phyloP scores from a whole-genome alignment of 1,284 basidiomycete species.

The Ustilago esculenta region DNA sequence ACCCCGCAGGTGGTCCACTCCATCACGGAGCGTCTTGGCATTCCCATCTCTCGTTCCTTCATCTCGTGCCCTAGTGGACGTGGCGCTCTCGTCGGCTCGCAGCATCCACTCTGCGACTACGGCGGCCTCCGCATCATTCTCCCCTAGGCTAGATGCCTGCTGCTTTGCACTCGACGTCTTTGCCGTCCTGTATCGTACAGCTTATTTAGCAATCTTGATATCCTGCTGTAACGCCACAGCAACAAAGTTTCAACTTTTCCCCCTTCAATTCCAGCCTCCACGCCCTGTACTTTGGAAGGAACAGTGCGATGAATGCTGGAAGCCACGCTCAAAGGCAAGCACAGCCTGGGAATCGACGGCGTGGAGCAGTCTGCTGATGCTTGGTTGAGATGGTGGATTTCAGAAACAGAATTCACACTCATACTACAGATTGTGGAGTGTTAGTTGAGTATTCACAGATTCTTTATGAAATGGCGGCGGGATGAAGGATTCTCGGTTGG shows the following conservation, averaged over 20 bases:
- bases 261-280: too few species aligned
- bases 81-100: conserved; percentile 20
- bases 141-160: conserved; percentile 16
- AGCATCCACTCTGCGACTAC: conserved; percentile 35
- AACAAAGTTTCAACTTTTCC: not conserved
- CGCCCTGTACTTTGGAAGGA: too few species aligned
- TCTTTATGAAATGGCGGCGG: too few species aligned
- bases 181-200: too few species aligned
- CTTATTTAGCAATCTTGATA: not conserved
- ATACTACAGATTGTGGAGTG: too few species aligned
- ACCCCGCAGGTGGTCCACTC: conserved; percentile 36
- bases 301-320: too few species aligned
- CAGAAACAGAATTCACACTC: too few species aligned
- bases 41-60: conserved; percentile 40
- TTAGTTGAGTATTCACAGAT: too few species aligned
- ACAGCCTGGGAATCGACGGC: not conserved
- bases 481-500: too few species aligned
- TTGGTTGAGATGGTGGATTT: too few species aligned
- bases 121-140: conserved; percentile 48
- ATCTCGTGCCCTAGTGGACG: conserved; percentile 48
- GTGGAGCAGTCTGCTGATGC: not conserved
- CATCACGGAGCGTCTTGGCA: conserved; percentile 27
- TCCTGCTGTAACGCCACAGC: not conserved
- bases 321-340: too few species aligned
- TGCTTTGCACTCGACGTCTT: too few species aligned